Conservation (phyloP, 176 grass and related monocot species). For the Phragmites australis region DNA sequence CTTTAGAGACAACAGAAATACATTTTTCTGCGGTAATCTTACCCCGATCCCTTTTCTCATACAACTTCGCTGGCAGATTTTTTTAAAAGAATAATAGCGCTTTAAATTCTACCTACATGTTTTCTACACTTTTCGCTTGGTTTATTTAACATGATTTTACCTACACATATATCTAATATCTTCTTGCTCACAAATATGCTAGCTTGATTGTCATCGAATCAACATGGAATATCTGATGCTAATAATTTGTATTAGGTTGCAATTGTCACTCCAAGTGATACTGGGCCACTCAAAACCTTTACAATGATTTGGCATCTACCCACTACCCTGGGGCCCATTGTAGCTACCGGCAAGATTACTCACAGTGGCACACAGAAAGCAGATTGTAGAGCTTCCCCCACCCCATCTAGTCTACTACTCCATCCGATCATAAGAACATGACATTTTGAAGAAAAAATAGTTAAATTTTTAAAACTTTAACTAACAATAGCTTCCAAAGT, state of each 20-base stretch:
- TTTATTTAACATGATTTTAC: neutral
- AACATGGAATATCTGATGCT: neutral
- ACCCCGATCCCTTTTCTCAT: too few species aligned
- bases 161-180: neutral
- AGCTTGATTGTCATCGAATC: neutral
- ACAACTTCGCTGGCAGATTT: too few species aligned
- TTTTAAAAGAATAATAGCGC: neutral
- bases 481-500: too few species aligned
- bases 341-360: neutral
- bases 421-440: neutral
- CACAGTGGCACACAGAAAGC: neutral
- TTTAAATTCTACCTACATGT: neutral
- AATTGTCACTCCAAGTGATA: conserved; percentile 8
- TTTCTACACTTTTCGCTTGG: neutral
- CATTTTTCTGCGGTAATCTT: too few species aligned
- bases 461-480: too few species aligned
- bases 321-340: neutral
- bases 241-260: neutral
- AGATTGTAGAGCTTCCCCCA: neutral
- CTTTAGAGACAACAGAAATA: too few species aligned
- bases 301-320: conserved; percentile 1
- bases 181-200: neutral
- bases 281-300: conserved; percentile 1
- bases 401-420: neutral
- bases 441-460: neutral